These are phyloP conservation scores for Mucor plumbeus DNA, from an alignment of 371 early-diverging fungal genomes.

Conservation along the genomic window DNA sequence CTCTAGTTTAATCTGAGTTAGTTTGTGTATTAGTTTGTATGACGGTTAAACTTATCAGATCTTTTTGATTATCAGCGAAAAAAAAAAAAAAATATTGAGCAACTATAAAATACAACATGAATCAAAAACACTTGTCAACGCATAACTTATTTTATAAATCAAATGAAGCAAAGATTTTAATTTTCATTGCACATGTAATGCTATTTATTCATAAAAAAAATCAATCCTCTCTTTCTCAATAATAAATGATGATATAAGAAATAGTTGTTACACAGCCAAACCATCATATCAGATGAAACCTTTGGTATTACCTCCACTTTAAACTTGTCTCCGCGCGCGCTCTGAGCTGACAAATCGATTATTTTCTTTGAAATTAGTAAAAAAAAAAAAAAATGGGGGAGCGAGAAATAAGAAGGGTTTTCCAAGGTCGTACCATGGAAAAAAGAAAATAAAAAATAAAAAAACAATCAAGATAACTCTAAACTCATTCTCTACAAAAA, in stretches of 20 bases:
- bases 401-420: too few species aligned
- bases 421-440: too few species aligned
- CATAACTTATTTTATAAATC: neutral
- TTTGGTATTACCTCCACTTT: neutral
- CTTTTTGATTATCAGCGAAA: neutral
- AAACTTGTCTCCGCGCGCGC: neutral
- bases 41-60: slow-evolving; percentile 2
- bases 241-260: neutral
- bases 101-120: neutral
- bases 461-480: too few species aligned
- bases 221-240: neutral
- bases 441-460: too few species aligned
- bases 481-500: too few species aligned
- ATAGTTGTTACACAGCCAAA: neutral
- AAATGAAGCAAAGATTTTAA: neutral
- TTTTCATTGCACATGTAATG: neutral
- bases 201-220: neutral
- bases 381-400: too few species aligned
- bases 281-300: slow-evolving; percentile 1
- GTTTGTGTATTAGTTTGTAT: neutral
- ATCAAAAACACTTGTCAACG: neutral
- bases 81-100: neutral
- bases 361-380: too few species aligned
- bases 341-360: neutral
- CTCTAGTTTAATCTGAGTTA: neutral